Percentiles rank a stretch among this genome's conserved stretches.
Evolutionary conservation across 2,329 filamentous ascomycete genomes (phyloP).

Genomic region (Verruconis gallopava): DNA sequence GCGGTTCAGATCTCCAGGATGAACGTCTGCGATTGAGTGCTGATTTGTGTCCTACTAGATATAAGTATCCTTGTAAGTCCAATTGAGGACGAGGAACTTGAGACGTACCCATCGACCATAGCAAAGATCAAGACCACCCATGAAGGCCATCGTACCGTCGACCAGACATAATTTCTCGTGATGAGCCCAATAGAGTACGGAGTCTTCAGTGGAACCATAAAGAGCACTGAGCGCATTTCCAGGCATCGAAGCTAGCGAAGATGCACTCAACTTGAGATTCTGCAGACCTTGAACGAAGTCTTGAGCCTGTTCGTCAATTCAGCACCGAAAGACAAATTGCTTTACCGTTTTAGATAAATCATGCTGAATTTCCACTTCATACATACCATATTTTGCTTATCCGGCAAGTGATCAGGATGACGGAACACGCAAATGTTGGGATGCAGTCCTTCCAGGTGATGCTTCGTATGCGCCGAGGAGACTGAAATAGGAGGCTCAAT

Average conservation of each 20-base stretch:
- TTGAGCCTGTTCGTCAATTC: neutral
- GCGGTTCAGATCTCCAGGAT: conserved; percentile 61
- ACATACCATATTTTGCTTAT: conserved; percentile 52
- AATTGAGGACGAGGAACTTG: conserved; percentile 56
- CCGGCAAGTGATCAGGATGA: conserved; percentile 77
- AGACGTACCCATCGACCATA: conserved; percentile 83
- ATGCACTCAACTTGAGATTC: conserved; percentile 41
- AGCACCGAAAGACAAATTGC: neutral
- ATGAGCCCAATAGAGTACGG: conserved; percentile 84
- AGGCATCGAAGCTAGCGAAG: conserved; percentile 50
- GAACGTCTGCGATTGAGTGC: conserved; percentile 74
- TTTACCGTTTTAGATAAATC: too few relatives aligned
- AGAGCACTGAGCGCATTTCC: conserved; percentile 61
- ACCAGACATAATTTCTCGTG: conserved; percentile 83
- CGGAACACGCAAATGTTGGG: conserved; percentile 80
- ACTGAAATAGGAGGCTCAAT: conserved; percentile 36
- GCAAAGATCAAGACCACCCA: conserved; percentile 79
- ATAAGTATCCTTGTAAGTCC: neutral
- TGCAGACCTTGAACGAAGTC: conserved; percentile 41
- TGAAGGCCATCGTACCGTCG: conserved; percentile 70
- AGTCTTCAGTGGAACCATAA: conserved; percentile 69
- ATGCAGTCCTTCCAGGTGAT: conserved; percentile 61
- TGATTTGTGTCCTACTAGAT: conserved; percentile 41
- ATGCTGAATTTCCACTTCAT: too few relatives aligned
- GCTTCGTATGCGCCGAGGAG: conserved; percentile 63